These are phyloP conservation scores for Fusarium sp. DNA, from an alignment of 2,329 filamentous ascomycete genomes.

Conservation along the genomic window DNA sequence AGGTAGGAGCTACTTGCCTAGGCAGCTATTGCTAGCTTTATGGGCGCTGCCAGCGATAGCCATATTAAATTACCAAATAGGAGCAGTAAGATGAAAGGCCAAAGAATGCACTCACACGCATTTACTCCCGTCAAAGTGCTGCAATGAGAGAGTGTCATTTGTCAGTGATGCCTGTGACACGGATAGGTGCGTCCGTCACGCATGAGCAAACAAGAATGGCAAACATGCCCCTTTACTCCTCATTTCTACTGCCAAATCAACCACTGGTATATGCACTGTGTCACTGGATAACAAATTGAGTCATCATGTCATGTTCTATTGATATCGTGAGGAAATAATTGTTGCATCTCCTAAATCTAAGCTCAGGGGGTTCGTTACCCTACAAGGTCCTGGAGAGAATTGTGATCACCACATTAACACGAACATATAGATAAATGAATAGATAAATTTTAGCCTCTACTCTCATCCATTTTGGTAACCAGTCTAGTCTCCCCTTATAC, in stretches of 20 bases:
- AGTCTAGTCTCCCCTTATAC: background rate
- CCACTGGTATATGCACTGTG: background rate
- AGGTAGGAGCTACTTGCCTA: background rate
- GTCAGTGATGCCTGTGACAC: background rate
- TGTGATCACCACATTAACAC: background rate
- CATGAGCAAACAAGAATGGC: background rate
- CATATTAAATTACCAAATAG: background rate
- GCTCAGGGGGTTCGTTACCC: background rate
- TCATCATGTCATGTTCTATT: background rate
- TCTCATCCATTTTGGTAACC: background rate
- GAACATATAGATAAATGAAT: background rate
- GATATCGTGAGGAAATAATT: background rate
- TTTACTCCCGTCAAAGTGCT: background rate
- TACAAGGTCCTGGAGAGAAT: background rate
- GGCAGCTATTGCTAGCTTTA: background rate
- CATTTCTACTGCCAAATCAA: background rate
- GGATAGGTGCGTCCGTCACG: background rate
- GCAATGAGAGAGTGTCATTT: background rate
- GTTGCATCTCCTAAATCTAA: background rate
- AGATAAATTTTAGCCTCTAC: background rate
- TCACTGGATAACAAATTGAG: background rate
- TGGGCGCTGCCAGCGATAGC: background rate
- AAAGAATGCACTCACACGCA: background rate
- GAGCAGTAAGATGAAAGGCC: background rate
- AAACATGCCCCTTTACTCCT: background rate